A percentile compares a stretch with the other conserved stretches of the same genome.
Conservation (phyloP, 257 asterid genomes). For the Cruciata laevipes region DNA sequence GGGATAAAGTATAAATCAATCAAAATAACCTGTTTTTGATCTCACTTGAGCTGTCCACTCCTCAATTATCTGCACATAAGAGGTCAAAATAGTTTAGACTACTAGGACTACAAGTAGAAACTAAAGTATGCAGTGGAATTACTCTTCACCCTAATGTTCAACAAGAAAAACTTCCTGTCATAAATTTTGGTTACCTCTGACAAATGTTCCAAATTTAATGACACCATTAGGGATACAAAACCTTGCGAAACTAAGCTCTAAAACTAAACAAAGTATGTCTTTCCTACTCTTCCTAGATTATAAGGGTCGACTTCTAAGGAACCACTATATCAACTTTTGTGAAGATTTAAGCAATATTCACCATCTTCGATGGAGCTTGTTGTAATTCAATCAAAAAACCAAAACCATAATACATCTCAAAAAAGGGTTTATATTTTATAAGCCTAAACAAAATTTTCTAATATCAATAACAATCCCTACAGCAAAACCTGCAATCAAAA, state of each 20-base stretch:
- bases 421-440: no score
- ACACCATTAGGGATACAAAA: slow-evolving; percentile 52
- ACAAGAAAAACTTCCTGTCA: slow-evolving; percentile 27
- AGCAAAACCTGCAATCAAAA: no score
- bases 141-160: slow-evolving; percentile 15
- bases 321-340: neutral
- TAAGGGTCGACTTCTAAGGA: neutral
- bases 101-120: slow-evolving; percentile 3
- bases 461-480: no score
- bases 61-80: slow-evolving; percentile 57
- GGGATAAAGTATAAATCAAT: neutral
- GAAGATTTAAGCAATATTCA: neutral
- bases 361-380: neutral
- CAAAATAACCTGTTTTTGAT: slow-evolving; percentile 51
- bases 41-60: slow-evolving; percentile 81
- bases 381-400: no score
- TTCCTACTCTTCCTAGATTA: neutral
- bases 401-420: no score
- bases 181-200: slow-evolving; percentile 54
- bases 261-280: neutral
- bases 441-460: no score
- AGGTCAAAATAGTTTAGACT: slow-evolving; percentile 16
- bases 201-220: slow-evolving; percentile 36
- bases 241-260: slow-evolving; percentile 19
- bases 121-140: slow-evolving; percentile 23